These are phyloP conservation scores for Russula olivacea DNA, from an alignment of 768 basidiomycete species.

Conservation along the genomic window DNA sequence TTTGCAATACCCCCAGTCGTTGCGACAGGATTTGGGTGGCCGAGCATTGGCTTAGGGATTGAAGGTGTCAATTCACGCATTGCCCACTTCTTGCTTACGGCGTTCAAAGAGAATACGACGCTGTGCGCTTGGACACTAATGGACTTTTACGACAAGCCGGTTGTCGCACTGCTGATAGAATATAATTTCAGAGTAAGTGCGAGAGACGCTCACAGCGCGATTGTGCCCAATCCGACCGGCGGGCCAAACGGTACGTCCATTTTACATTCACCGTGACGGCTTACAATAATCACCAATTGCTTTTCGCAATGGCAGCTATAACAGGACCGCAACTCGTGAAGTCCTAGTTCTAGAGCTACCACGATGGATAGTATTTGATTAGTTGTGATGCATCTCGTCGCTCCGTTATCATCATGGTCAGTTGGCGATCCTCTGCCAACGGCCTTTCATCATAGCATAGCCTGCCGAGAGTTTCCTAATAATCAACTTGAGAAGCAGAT, in stretches of 20 bases:
- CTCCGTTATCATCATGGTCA: neutral
- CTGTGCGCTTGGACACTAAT: conserved; percentile 72
- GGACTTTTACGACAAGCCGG: conserved; percentile 57
- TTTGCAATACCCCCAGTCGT: conserved; percentile 70
- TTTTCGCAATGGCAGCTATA: neutral
- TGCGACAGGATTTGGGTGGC: conserved; percentile 83
- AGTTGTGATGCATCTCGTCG: neutral
- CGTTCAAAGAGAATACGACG: conserved; percentile 34
- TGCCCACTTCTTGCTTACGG: conserved; percentile 61
- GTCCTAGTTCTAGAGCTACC: neutral
- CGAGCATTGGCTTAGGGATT: conserved; percentile 66
- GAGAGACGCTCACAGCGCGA: neutral
- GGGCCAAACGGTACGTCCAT: neutral
- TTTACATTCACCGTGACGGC: neutral
- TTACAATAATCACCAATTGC: neutral
- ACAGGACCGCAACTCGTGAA: neutral
- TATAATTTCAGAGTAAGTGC: conserved; percentile 59
- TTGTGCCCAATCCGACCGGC: neutral
- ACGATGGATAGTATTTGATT: neutral
- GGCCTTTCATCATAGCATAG: conserved; percentile 8
- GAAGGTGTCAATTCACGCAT: conserved; percentile 81
- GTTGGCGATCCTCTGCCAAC: neutral
- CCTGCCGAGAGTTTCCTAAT: conserved; percentile 5
- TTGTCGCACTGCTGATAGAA: conserved; percentile 67
- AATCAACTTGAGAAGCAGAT: neutral